Evolutionary conservation across 345 rosid genomes (phyloP).

Genomic region (Corymbia maculata): DNA sequence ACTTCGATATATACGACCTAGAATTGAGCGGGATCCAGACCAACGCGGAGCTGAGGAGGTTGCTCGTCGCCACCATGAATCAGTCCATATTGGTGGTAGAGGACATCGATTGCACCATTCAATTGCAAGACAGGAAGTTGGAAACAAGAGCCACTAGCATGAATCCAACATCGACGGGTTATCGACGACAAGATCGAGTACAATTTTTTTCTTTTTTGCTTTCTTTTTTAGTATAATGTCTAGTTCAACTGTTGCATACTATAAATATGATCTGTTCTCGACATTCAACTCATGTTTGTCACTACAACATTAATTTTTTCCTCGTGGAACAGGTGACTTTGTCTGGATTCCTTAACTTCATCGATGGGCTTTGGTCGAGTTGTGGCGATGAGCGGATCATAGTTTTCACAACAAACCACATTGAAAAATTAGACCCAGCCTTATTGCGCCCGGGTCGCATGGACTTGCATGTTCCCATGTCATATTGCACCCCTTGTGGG

Average conservation of each 20-base stretch:
- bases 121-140: background rate
- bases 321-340: constrained; percentile 23
- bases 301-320: background rate
- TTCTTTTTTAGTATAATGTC: background rate
- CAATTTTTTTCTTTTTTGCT: background rate
- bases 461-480: constrained; percentile 84
- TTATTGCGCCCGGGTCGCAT: constrained; percentile 67
- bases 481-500: constrained; percentile 40
- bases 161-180: background rate
- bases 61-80: background rate
- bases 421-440: constrained; percentile 63
- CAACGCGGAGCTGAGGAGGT: constrained; percentile 1
- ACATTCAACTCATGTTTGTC: background rate
- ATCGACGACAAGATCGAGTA: background rate
- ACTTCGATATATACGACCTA: constrained; percentile 6
- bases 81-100: constrained; percentile 5
- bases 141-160: background rate
- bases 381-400: constrained; percentile 77
- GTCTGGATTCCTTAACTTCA: constrained; percentile 51
- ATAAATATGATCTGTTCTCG: background rate
- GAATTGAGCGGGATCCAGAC: background rate
- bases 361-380: constrained; percentile 65
- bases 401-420: constrained; percentile 69
- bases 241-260: background rate
- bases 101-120: constrained; percentile 7